phyloP scores from a whole-genome alignment of 1,284 basidiomycete species.

The Entoloma clypeatum region DNA sequence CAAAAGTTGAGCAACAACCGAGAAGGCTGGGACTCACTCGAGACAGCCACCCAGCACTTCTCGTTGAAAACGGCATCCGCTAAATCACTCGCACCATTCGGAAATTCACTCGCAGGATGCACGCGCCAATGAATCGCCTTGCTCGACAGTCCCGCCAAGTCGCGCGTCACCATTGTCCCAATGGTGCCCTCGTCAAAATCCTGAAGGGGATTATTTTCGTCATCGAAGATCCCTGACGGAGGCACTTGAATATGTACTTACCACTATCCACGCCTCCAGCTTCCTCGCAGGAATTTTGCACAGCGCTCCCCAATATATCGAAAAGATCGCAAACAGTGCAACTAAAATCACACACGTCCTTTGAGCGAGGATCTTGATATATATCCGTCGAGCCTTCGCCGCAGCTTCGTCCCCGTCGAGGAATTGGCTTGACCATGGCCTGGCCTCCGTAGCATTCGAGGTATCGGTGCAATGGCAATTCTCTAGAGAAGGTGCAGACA shows the following conservation, averaged over 20 bases:
- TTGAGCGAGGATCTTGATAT: conserved; percentile 8
- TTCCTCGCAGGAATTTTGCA: conserved; percentile 36
- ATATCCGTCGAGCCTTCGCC: conserved; percentile 15
- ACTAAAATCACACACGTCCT: conserved; percentile 16
- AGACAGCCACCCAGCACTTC: conserved; percentile 39
- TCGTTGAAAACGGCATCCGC: conserved; percentile 36
- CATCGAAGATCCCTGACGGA: not conserved
- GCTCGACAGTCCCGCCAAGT: conserved; percentile 26
- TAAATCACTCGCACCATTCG: conserved; percentile 36
- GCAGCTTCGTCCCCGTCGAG: conserved; percentile 14
- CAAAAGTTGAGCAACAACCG: not conserved
- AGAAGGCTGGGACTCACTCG: conserved; percentile 27
- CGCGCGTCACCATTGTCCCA: conserved; percentile 37
- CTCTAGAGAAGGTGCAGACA: not conserved
- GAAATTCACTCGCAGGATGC: conserved; percentile 36
- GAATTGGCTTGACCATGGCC: conserved; percentile 19
- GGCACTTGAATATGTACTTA: conserved; percentile 22
- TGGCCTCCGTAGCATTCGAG: not conserved
- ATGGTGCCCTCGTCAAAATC: conserved; percentile 51
- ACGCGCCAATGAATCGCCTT: conserved; percentile 37
- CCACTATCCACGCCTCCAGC: conserved; percentile 40
- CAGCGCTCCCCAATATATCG: conserved; percentile 46
- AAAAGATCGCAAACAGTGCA: conserved; percentile 37
- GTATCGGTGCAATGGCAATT: not conserved
- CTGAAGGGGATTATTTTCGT: conserved; percentile 24